phyloP scores from a whole-genome alignment of 2,329 filamentous ascomycete species.

The Ceratocystis diversiconidia region DNA sequence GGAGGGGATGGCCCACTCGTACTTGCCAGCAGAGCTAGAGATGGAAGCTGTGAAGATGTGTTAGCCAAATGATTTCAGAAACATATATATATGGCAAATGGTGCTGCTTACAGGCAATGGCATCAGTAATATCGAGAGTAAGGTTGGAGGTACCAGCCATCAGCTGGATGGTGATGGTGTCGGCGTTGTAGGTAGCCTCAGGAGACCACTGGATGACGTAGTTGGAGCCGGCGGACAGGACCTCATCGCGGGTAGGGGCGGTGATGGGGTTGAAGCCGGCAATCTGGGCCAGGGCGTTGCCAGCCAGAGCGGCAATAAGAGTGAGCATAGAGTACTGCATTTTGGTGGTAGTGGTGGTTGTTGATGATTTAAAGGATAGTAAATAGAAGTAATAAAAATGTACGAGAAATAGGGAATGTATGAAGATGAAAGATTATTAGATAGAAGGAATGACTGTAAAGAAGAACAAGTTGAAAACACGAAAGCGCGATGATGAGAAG shows the following conservation, averaged over 20 bases:
- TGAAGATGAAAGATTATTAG: not conserved
- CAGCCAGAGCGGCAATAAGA: slow-evolving; percentile 34
- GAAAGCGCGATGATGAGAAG: slow-evolving; percentile 14
- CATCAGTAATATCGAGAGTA: slow-evolving; percentile 26
- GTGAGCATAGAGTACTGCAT: slow-evolving; percentile 39
- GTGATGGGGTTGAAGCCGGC: slow-evolving; percentile 42
- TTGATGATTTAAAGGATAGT: slow-evolving; percentile 3
- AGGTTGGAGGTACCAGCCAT: slow-evolving; percentile 36
- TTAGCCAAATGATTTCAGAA: not conserved
- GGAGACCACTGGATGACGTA: slow-evolving; percentile 38
- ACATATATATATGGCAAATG: not conserved
- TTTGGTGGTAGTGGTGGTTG: slow-evolving; percentile 26
- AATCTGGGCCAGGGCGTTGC: slow-evolving; percentile 39
- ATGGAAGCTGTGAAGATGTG: slow-evolving; percentile 30
- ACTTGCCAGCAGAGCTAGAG: slow-evolving; percentile 32
- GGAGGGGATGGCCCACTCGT: slow-evolving; percentile 37
- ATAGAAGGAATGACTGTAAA: slow-evolving; percentile 16
- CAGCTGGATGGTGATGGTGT: slow-evolving; percentile 38
- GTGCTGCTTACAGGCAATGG: slow-evolving; percentile 37
- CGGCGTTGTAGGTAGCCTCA: slow-evolving; percentile 29
- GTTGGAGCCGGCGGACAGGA: slow-evolving; percentile 34
- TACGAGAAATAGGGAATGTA: slow-evolving; percentile 2
- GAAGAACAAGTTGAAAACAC: slow-evolving; percentile 12
- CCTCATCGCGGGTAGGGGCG: slow-evolving; percentile 31
- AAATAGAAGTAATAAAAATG: slow-evolving; percentile 8